Base-by-base conservation (phyloP, 139 green algal genomes). In the Helicosporidium sp. region DNA sequence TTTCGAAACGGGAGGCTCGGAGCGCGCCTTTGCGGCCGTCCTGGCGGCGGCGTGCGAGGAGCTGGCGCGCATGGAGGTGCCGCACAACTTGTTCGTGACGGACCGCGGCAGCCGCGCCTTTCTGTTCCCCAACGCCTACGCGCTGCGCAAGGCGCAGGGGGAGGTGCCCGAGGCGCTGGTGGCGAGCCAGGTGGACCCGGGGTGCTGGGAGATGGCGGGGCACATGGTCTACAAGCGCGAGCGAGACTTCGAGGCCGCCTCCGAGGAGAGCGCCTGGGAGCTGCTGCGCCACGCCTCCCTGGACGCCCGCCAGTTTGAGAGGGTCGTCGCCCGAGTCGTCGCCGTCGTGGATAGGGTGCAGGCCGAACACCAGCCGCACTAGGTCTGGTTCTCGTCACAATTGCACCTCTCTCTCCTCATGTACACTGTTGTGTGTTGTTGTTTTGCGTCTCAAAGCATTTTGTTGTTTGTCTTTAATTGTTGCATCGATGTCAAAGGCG, bases 41-140 rank as follows among this genome's bases (percentile, higher is more conserved):
- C 68, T 91, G 16, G 79, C 61, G 7, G 27, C 28, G 0, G 73
- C 72, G 0, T 87, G 76, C 58, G 29, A 74, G 42, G 40, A 51
- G 4, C 68, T 99, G 57, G 63, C 85, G 54, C 47, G 23, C 3
- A 49, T 41, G 35, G 92, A 94, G 57, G 62, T 90, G 20, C 85
- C 90, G 2, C 87, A 93, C 79, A 99, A 99, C 68, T 31, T 96
- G n/a, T 69, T 99, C 44, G 78, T 97, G 20, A 66, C 64, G 7
- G 90, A 96, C 55, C 63, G 66, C 26, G 90, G 90, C 27, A 54
- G 58, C 17, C 60, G 84, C 12, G 73, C 94, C 1, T 97, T 96
- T 60, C 54, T 99, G 1, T 84, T 68, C 53, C 67, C 64, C 50
- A 87, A 87, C 42, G 52, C 26, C 27, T 95, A 86, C 62, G 81